These are phyloP conservation scores for Pelomyxa schiedti DNA, from an alignment of 78 protist genomes.

Conservation along the genomic window DNA sequence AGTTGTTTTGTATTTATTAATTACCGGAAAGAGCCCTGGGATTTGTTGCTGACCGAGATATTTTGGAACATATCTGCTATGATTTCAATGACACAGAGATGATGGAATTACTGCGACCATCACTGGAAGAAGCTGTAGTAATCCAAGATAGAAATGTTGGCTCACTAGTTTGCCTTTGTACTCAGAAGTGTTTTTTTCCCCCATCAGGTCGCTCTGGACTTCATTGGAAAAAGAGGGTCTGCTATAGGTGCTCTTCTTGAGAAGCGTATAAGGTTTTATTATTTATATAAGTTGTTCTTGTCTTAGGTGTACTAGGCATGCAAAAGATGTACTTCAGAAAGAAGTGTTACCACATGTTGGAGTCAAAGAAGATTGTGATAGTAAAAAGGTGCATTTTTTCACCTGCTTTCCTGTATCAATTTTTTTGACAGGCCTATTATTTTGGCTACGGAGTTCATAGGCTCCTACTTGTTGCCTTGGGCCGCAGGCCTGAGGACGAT, in stretches of 20 bases:
- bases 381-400: too few species aligned
- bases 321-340: slow-evolving; percentile 60
- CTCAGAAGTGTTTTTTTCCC: too few species aligned
- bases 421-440: too few species aligned
- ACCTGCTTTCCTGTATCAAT: too few species aligned
- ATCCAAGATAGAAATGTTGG: slow-evolving; percentile 57
- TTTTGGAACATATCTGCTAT: slow-evolving; percentile 83
- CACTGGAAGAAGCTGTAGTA: slow-evolving; percentile 80
- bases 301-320: slow-evolving; percentile 47
- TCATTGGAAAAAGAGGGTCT: slow-evolving; percentile 69
- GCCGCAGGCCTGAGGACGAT: slow-evolving; percentile 83
- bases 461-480: slow-evolving; percentile 69
- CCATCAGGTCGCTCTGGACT: slow-evolving; percentile 94
- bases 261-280: not conserved
- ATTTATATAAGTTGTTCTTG: slow-evolving; percentile 7
- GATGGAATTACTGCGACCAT: slow-evolving; percentile 82
- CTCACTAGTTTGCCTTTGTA: too few species aligned
- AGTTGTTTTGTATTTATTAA: not conserved
- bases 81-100: slow-evolving; percentile 74
- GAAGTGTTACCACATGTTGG: slow-evolving; percentile 95
- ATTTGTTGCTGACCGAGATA: slow-evolving; percentile 82
- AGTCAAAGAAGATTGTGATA: slow-evolving; percentile 59
- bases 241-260: slow-evolving; percentile 27
- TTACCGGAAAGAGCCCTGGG: slow-evolving; percentile 73
- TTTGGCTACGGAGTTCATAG: slow-evolving; percentile 92